Base-by-base conservation (phyloP, 148 eudicot species). In the Amaranthus cruentus region DNA sequence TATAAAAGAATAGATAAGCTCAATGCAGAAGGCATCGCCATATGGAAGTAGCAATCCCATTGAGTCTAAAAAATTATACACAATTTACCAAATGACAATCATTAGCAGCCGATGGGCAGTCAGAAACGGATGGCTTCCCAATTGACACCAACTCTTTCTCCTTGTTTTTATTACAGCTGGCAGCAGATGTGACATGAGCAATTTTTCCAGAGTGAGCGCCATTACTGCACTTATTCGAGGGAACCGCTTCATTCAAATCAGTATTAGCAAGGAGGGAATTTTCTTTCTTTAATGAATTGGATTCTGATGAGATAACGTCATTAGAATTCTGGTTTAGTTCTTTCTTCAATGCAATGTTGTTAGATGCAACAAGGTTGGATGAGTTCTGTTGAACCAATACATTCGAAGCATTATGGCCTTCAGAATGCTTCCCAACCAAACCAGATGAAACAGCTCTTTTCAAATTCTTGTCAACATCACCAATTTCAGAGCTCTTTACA, bases 81-180 rank as follows among this genome's bases (percentile, higher is more conserved):
- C 55, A 7, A 53, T 7, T 72, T 83, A 88, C 96, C 92, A 68
- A 73, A 56, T 47, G 73, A 38, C 82, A 79, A 15, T 44, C 79
- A 63, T 42, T 74, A 64, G 69, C 68, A 8, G 57, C 55, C 13
- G 75, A 62, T 14, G 77, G 61, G 62, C 77, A 81, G 12, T 54
- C 73, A 71, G 70, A 6, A 49, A 46, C 14, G 0, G 78, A 64
- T 65, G 68, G 65, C 55, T 66, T 72, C 48, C 72, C 72, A 76
- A 67, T 54, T 48, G 82, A 55, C 18, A 38, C 73, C 52, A 62
- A 73, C 73, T 74, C 73, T 55, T 78, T 75, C 68, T 55, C 69
- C n/a, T 14, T 73, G 58, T 46, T 63, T 44, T 71, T 75, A 21
- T 70, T 64, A 59, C 14, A 52, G 71, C 47, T 18, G 72, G 7